Evolutionary conservation across 148 eudicot genomes (phyloP), one percentile per base, ranked within the genome.

Genomic region (Fallopia convolvulus): DNA sequence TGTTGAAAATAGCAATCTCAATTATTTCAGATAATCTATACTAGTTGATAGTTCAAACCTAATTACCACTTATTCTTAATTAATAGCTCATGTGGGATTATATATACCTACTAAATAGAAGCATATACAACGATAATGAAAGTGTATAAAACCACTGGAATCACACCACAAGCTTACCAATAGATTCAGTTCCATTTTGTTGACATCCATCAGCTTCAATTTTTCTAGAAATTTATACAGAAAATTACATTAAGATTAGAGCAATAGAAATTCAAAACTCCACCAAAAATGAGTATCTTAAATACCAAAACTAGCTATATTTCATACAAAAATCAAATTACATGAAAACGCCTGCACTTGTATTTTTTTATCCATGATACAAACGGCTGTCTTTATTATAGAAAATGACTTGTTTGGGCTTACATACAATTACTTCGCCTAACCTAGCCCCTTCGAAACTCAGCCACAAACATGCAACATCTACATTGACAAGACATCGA

Each of bases 91-190:
- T 15, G 44, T 68, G 3, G 10, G 72, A 68, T 39, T 39, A 52
- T 52, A 14, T 17, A 1, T 44, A 63, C 40, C 39, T 32, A 63
- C 39, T 32, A 63, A 26, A 33, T 26, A 5, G 39, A 26, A 63
- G 70, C 70, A 30, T 68, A 36, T 36, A 36, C 21, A 36, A n/a
- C 17, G 2, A 36, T 7, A 68, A 17, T 4, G 44, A 0, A 68
- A 23, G 71, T 65, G 26, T 40, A 50, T 41, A 70, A 30, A 72
- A 60, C 71, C 17, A 47, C 60, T 18, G 21, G 33, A 75, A 3
- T 74, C 39, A 50, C 32, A 23, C 20, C 21, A 46, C 8, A 46
- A 66, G 55, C 81, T 79, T 84, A 87, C 92, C 88, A 75, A 78
- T 23, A 56, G 74, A 78, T 72, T 79, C 75, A 74, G 75, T 79